Conservation (phyloP, 2,329 filamentous ascomycete species). For the Cercospora zeina region DNA sequence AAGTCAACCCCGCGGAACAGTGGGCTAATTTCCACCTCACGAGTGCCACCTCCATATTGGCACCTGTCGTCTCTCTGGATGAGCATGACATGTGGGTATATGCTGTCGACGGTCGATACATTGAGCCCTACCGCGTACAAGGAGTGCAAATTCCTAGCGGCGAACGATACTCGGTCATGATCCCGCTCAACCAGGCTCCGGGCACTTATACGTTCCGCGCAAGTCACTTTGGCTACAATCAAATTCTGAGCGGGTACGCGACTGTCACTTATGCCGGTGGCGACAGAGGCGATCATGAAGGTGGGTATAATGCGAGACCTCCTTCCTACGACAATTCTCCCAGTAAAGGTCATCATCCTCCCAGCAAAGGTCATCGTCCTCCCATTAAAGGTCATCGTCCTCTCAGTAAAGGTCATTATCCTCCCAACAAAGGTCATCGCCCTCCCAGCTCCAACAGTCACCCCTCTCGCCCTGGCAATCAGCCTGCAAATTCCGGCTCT, state of each 20-base stretch:
- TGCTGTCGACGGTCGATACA: slow-evolving; percentile 43
- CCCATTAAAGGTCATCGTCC: too few species aligned
- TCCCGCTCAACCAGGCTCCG: slow-evolving; percentile 48
- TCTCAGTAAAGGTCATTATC: background rate
- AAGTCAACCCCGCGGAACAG: slow-evolving; percentile 21
- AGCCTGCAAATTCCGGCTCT: background rate
- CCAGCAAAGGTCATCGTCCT: too few species aligned
- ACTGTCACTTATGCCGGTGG: slow-evolving; percentile 17
- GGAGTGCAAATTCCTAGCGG: slow-evolving; percentile 54
- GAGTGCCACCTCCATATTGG: slow-evolving; percentile 15
- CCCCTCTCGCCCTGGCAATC: background rate
- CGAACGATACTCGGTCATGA: slow-evolving; percentile 55
- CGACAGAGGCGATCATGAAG: background rate
- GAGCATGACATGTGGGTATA: slow-evolving; percentile 27
- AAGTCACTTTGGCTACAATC: slow-evolving; percentile 19
- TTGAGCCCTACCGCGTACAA: slow-evolving; percentile 55
- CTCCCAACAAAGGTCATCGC: too few species aligned
- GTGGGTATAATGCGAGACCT: background rate
- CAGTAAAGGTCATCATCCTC: background rate
- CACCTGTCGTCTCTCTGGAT: slow-evolving; percentile 25
- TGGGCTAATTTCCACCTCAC: slow-evolving; percentile 26
- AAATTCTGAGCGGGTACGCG: slow-evolving; percentile 22
- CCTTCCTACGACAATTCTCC: background rate
- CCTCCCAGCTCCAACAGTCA: background rate
- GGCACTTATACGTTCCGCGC: slow-evolving; percentile 41